Conservation (phyloP, 2,329 filamentous ascomycete species). For the Neofusicoccum sp. region DNA sequence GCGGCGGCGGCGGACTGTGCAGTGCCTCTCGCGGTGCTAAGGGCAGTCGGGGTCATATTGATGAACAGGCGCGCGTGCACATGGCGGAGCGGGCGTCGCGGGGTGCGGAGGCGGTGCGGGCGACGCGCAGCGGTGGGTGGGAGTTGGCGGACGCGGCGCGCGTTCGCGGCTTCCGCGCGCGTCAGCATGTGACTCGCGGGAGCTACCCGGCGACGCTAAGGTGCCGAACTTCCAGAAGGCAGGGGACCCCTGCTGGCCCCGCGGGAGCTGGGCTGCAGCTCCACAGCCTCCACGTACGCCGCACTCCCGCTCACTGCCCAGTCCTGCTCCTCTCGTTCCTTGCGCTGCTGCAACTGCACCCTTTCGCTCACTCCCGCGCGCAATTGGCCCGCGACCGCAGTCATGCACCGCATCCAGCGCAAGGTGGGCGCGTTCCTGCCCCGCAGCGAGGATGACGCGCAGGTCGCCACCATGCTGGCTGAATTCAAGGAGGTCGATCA, state of each 20-base stretch:
- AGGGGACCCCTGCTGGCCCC: constrained; percentile 13
- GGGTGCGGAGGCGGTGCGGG: constrained; percentile 21
- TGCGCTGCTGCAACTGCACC: background rate
- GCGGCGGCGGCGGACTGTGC: constrained; percentile 49
- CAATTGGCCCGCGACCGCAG: constrained; percentile 28
- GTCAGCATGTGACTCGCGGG: background rate
- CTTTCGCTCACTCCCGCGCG: background rate
- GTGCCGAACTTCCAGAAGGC: constrained; percentile 12
- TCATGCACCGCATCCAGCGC: constrained; percentile 73
- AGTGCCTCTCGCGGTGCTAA: constrained; percentile 29
- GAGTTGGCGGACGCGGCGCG: constrained; percentile 9
- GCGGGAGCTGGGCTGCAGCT: constrained; percentile 13
- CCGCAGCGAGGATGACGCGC: constrained; percentile 73
- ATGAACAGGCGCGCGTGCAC: background rate
- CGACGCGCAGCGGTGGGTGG: constrained; percentile 24
- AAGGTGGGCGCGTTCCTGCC: constrained; percentile 73
- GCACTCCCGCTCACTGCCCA: background rate
- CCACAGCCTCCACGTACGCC: constrained; percentile 13
- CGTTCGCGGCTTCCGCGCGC: background rate
- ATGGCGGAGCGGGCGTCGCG: background rate
- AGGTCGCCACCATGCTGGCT: constrained; percentile 72
- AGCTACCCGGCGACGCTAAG: constrained; percentile 1
- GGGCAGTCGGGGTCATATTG: constrained; percentile 31
- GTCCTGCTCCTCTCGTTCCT: background rate
- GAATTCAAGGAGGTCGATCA: constrained; percentile 82